Evolutionary conservation across 495 filamentous ascomycete genomes (phyloP).

Genomic region (Cryomyces minteri): DNA sequence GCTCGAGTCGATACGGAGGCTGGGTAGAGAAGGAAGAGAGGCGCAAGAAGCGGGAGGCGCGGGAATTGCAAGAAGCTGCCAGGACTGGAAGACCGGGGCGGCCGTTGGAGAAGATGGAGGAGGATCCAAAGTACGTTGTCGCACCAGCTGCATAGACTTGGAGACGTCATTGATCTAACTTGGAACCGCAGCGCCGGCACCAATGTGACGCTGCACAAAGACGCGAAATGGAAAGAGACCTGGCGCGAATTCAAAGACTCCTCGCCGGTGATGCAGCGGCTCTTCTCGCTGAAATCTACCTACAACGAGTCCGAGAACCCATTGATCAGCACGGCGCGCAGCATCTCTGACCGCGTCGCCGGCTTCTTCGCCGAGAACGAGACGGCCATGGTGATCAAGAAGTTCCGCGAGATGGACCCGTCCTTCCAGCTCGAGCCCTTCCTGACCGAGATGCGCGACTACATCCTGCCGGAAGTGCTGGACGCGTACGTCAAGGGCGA

Average conservation of each 20-base stretch:
- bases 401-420: constrained; percentile 92
- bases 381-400: constrained; percentile 91
- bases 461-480: constrained; percentile 91
- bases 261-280: constrained; percentile 68
- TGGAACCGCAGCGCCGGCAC: constrained; percentile 54
- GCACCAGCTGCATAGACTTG: neutral
- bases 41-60: constrained; percentile 48
- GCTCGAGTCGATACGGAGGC: constrained; percentile 86
- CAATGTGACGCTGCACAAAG: constrained; percentile 89
- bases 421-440: constrained; percentile 89
- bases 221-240: constrained; percentile 86
- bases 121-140: constrained; percentile 66
- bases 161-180: neutral
- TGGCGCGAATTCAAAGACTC: constrained; percentile 86
- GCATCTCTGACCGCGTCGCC: constrained; percentile 78
- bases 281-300: constrained; percentile 64
- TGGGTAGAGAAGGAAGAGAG: constrained; percentile 94
- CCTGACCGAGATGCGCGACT: constrained; percentile 85
- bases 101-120: constrained; percentile 39
- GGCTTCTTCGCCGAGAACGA: constrained; percentile 98
- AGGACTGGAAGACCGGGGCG: constrained; percentile 25
- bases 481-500: constrained; percentile 98
- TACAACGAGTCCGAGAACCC: constrained; percentile 97
- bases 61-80: constrained; percentile 46
- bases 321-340: constrained; percentile 76